Evolutionary conservation across 2,329 filamentous ascomycete genomes (phyloP).

Genomic region (Alternaria novae-zelandiae): DNA sequence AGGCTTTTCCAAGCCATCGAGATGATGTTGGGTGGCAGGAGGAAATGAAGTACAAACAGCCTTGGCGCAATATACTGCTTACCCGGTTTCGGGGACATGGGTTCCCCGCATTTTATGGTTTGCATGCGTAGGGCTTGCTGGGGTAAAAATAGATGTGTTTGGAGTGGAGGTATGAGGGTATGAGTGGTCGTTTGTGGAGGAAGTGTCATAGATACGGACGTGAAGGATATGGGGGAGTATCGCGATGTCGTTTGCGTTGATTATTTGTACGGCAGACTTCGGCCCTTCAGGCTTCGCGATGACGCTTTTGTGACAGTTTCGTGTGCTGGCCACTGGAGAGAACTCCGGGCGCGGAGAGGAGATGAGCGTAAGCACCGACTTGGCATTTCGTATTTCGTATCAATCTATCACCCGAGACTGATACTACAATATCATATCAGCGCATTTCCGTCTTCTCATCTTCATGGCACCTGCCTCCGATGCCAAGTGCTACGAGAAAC

Average conservation of each 20-base stretch:
- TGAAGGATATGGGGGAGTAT: background rate
- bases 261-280: background rate
- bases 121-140: background rate
- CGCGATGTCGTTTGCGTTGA: background rate
- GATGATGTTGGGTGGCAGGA: background rate
- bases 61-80: slow-evolving; percentile 1
- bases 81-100: background rate
- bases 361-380: background rate
- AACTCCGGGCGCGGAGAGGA: background rate
- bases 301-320: background rate
- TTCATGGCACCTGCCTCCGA: background rate
- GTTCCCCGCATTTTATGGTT: background rate
- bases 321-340: background rate
- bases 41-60: background rate
- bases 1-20: background rate
- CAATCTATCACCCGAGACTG: background rate
- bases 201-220: too few relatives aligned
- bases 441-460: background rate
- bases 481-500: background rate
- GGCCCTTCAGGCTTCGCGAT: background rate
- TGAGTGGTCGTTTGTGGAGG: background rate
- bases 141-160: background rate
- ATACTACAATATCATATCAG: background rate
- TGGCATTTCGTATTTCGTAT: background rate
- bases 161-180: background rate